phyloP scores from a whole-genome alignment of 225 moss, liverwort and hornwort genomes.

The Sphagnum tenellum region DNA sequence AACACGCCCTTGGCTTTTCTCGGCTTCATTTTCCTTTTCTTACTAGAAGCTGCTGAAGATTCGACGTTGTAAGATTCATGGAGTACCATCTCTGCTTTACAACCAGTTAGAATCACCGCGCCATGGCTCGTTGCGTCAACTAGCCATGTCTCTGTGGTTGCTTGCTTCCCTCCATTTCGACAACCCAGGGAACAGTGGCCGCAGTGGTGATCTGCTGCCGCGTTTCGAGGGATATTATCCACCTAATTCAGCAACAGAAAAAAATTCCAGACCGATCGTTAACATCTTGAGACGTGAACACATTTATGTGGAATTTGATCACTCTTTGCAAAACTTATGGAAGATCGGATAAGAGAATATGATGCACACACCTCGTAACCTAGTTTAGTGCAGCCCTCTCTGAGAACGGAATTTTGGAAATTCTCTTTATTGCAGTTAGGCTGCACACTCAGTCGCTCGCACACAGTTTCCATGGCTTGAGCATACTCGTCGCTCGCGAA shows the following conservation, averaged over 20 bases:
- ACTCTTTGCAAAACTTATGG: too few species aligned
- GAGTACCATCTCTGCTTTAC: slow-evolving; percentile 37
- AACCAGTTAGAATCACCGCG: slow-evolving; percentile 48
- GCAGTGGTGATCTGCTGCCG: slow-evolving; percentile 37
- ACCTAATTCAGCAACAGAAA: slow-evolving; percentile 7
- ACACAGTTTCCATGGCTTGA: slow-evolving; percentile 52
- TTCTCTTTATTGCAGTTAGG: slow-evolving; percentile 22
- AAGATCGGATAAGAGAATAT: too few species aligned
- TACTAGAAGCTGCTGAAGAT: neutral
- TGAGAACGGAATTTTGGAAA: slow-evolving; percentile 50
- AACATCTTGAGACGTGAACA: too few species aligned
- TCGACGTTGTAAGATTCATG: slow-evolving; percentile 1
- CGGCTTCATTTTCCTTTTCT: slow-evolving; percentile 18
- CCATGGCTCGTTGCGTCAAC: slow-evolving; percentile 42
- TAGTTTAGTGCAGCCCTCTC: slow-evolving; percentile 45
- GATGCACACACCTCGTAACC: slow-evolving; percentile 19
- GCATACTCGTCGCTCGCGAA: slow-evolving; percentile 42
- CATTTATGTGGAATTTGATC: too few species aligned
- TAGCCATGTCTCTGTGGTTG: slow-evolving; percentile 60
- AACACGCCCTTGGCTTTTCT: slow-evolving; percentile 23
- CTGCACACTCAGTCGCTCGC: slow-evolving; percentile 38
- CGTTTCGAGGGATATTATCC: slow-evolving; percentile 38
- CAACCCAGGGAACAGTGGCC: slow-evolving; percentile 79
- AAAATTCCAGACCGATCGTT: too few species aligned
- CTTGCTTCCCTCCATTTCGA: slow-evolving; percentile 36